Conservation (phyloP, 352 stramenopile species). For the Salisapilia sapeloensis region DNA sequence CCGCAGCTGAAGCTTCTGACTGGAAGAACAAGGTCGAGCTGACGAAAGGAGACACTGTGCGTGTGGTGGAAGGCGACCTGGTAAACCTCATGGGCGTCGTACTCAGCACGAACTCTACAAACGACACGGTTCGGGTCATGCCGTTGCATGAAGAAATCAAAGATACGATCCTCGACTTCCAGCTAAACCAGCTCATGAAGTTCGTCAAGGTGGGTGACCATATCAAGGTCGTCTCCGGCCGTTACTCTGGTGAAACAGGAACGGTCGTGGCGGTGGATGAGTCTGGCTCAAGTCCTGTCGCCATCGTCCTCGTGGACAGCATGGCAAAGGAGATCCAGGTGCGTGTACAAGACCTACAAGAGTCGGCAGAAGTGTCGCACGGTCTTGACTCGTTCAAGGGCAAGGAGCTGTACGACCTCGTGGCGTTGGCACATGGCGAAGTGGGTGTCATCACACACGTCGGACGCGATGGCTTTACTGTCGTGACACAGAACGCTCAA, state of each 20-base stretch:
- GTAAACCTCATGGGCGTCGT: constrained; percentile 84
- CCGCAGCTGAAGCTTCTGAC: constrained; percentile 59
- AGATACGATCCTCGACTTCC: constrained; percentile 81
- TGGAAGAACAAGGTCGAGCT: constrained; percentile 83
- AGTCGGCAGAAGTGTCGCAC: constrained; percentile 80
- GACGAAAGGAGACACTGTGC: constrained; percentile 80
- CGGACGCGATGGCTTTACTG: constrained; percentile 71
- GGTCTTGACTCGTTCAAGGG: constrained; percentile 81
- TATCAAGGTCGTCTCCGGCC: constrained; percentile 82
- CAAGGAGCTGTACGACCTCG: constrained; percentile 81
- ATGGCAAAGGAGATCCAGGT: constrained; percentile 86
- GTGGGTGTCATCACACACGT: constrained; percentile 86
- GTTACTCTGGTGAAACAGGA: constrained; percentile 80
- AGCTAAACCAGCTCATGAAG: constrained; percentile 81
- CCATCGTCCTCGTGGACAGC: constrained; percentile 80
- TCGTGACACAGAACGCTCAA: constrained; percentile 76
- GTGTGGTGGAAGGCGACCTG: constrained; percentile 76
- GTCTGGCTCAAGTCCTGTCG: constrained; percentile 58
- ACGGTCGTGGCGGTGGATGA: constrained; percentile 82
- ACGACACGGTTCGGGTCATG: constrained; percentile 81
- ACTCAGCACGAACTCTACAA: constrained; percentile 75
- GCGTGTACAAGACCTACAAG: constrained; percentile 76
- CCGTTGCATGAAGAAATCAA: constrained; percentile 84
- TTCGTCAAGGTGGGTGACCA: constrained; percentile 85
- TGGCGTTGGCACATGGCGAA: constrained; percentile 72